Evolutionary conservation across 148 eudicot species (phyloP).

Genomic region (Amaranthus palmeri): DNA sequence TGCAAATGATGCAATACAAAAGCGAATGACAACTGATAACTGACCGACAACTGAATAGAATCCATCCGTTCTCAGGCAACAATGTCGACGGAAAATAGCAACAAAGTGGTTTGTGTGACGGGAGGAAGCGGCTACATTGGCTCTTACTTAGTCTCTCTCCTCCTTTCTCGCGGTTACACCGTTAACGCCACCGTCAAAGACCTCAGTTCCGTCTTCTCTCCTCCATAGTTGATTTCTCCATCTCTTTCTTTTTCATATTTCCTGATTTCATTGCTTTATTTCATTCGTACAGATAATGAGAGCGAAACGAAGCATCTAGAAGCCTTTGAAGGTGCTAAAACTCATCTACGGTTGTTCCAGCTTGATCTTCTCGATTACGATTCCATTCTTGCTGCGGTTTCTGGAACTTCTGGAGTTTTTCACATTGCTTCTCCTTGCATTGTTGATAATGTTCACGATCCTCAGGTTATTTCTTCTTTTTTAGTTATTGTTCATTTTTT

Average conservation of each 20-base stretch:
- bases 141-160: constrained; percentile 65
- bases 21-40: too few species aligned
- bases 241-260: background rate
- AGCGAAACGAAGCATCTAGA: constrained; percentile 70
- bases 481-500: background rate
- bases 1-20: too few species aligned
- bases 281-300: constrained; percentile 46
- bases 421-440: constrained; percentile 85
- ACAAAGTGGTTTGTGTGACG: constrained; percentile 61
- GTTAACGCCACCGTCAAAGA: constrained; percentile 82
- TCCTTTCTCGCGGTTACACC: constrained; percentile 81
- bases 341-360: constrained; percentile 55
- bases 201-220: constrained; percentile 36
- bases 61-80: background rate
- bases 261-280: background rate
- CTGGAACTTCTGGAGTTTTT: constrained; percentile 60
- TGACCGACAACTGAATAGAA: too few species aligned
- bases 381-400: constrained; percentile 54
- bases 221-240: background rate
- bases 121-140: constrained; percentile 96
- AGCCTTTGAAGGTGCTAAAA: constrained; percentile 54
- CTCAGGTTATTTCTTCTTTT: constrained; percentile 40
- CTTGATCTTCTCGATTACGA: constrained; percentile 76
- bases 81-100: constrained; percentile 22
- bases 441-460: constrained; percentile 55